Conservation (phyloP, 495 filamentous ascomycete species). For the Peziza echinospora region DNA sequence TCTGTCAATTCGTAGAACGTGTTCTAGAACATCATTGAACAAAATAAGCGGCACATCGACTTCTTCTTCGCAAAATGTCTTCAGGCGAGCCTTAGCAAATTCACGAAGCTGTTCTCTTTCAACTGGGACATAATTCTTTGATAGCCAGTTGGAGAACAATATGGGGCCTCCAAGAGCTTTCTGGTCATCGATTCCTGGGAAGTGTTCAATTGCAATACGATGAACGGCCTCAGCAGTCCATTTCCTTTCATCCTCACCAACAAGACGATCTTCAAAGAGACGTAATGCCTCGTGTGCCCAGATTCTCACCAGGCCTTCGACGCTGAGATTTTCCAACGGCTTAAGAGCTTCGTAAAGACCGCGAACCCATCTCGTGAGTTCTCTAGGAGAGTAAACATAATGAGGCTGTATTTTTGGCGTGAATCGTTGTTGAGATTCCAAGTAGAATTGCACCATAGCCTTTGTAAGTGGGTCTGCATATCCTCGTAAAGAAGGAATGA, state of each 20-base stretch:
- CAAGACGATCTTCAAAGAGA: constrained; percentile 89
- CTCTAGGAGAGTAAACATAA: constrained; percentile 97
- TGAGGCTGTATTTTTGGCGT: constrained; percentile 92
- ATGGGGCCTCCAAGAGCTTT: constrained; percentile 86
- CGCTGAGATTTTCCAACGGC: constrained; percentile 62
- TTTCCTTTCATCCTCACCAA: constrained; percentile 77
- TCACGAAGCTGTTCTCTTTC: constrained; percentile 84
- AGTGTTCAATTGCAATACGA: constrained; percentile 69
- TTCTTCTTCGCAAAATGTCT: constrained; percentile 98
- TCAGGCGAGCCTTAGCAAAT: constrained; percentile 89
- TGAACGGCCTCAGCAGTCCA: constrained; percentile 80
- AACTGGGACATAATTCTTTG: constrained; percentile 92
- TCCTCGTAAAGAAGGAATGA: constrained; percentile 81
- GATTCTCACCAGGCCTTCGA: constrained; percentile 87
- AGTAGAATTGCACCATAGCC: constrained; percentile 91
- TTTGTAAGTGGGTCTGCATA: constrained; percentile 88
- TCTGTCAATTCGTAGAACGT: constrained; percentile 91
- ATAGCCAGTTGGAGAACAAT: constrained; percentile 98
- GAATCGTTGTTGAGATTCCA: constrained; percentile 82
- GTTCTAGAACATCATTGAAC: constrained; percentile 95
- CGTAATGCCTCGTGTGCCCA: constrained; percentile 95
- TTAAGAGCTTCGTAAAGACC: constrained; percentile 92
- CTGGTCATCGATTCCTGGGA: constrained; percentile 75
- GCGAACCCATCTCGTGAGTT: constrained; percentile 89
- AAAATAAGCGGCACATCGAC: constrained; percentile 92